Evolutionary conservation across 2,329 filamentous ascomycete species (phyloP).

Genomic region (Metarhizium album): DNA sequence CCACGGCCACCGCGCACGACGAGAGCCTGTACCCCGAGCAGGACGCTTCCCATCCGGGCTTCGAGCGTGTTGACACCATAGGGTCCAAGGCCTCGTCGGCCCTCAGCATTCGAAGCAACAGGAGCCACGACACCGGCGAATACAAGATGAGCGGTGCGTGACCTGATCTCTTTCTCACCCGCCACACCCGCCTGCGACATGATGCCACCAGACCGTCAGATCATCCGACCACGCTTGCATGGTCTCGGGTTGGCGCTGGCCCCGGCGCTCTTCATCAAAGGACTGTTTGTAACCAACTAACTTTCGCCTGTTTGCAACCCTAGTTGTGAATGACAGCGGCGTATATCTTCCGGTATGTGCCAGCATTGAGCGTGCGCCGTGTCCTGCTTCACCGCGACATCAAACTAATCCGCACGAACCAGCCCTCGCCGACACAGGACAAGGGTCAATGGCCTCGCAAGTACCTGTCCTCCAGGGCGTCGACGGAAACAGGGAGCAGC

Average conservation of each 20-base stretch:
- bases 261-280: constrained; percentile 9
- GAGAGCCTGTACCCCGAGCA: constrained; percentile 41
- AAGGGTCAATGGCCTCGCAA: constrained; percentile 64
- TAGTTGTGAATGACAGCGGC: constrained; percentile 92
- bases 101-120: constrained; percentile 50
- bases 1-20: constrained; percentile 33
- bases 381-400: not conserved
- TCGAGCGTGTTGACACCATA: constrained; percentile 52
- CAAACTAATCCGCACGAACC: constrained; percentile 5
- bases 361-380: not conserved
- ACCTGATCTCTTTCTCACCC: not conserved
- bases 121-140: constrained; percentile 54
- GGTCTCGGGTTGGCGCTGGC: no score
- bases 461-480: constrained; percentile 40
- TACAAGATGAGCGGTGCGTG: constrained; percentile 71
- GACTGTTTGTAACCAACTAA: constrained; percentile 8
- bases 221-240: no score
- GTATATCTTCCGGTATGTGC: constrained; percentile 77
- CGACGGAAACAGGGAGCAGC: constrained; percentile 47
- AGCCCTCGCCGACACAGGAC: constrained; percentile 85
- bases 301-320: constrained; percentile 2
- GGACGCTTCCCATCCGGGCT: constrained; percentile 25
- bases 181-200: constrained; percentile 2
- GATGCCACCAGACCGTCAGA: not conserved
- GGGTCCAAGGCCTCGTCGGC: constrained; percentile 52